Evolutionary conservation across 2,329 filamentous ascomycete genomes (phyloP).

Genomic region (Colletotrichum tamarilloi): DNA sequence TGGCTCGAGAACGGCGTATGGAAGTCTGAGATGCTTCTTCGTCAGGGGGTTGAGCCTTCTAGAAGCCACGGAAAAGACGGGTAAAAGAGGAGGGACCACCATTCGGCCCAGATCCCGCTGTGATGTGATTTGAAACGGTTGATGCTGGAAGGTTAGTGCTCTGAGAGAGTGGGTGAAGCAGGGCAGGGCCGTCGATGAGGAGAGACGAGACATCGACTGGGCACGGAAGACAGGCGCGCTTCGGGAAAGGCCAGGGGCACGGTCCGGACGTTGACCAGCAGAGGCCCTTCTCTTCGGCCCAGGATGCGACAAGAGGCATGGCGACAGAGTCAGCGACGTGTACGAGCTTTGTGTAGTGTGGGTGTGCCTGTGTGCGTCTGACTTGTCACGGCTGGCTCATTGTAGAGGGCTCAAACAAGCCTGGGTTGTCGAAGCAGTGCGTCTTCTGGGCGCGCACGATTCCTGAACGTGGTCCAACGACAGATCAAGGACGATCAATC

Average conservation of each 20-base stretch:
- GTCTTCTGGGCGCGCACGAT: conserved; percentile 18
- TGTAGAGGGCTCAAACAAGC: conserved; percentile 27
- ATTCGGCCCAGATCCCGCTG: conserved; percentile 33
- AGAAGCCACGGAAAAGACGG: conserved; percentile 34
- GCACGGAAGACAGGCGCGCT: conserved; percentile 31
- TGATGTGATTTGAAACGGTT: conserved; percentile 36
- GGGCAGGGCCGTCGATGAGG: conserved; percentile 11
- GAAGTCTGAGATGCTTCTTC: conserved; percentile 14
- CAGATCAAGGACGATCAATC: conserved; percentile 27
- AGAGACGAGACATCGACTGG: conserved; percentile 31
- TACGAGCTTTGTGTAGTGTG: conserved; percentile 34
- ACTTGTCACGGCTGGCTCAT: conserved; percentile 30
- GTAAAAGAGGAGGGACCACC: conserved; percentile 34
- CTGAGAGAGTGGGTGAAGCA: conserved; percentile 17
- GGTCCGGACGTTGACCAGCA: conserved; percentile 24
- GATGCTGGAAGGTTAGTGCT: conserved; percentile 31
- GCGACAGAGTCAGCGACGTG: conserved; percentile 31
- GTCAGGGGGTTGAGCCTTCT: conserved; percentile 26
- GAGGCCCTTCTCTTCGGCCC: conserved; percentile 25
- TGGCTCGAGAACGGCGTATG: conserved; percentile 16
- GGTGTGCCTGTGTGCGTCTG: conserved; percentile 32
- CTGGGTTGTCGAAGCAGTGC: conserved; percentile 10
- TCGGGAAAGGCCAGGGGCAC: conserved; percentile 30
- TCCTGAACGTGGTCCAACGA: conserved; percentile 29
- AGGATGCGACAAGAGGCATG: conserved; percentile 27